Percentiles rank a stretch among this genome's conserved stretches.
Conservation (phyloP, 2,329 filamentous ascomycete genomes). For the Kalaharituber pfeilii region DNA sequence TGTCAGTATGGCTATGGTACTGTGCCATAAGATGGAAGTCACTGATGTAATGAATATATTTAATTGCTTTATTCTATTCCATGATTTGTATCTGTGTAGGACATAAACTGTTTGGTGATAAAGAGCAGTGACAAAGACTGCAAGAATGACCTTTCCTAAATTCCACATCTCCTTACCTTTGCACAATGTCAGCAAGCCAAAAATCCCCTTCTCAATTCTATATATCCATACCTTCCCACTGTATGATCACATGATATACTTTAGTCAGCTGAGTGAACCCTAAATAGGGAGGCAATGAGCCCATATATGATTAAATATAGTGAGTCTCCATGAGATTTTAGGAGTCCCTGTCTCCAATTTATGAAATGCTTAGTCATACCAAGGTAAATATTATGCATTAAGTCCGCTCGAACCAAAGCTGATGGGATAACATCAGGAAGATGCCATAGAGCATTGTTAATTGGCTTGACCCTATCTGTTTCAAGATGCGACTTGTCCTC, state of each 20-base stretch:
- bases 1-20: not conserved
- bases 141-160: not conserved
- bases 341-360: not conserved
- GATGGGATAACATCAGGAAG: not conserved
- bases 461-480: not conserved
- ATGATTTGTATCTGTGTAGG: not conserved
- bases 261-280: not conserved
- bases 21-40: slow-evolving; percentile 2
- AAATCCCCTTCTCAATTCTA: too few relatives aligned
- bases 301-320: slow-evolving; percentile 2
- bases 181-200: too few relatives aligned
- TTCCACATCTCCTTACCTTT: slow-evolving; percentile 6
- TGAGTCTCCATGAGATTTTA: not conserved
- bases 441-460: not conserved
- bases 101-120: not conserved
- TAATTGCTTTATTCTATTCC: not conserved
- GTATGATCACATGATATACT: not conserved
- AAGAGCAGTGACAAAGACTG: not conserved
- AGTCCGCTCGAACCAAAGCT: not conserved
- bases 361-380: slow-evolving; percentile 1
- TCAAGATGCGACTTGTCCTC: not conserved
- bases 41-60: not conserved
- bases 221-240: slow-evolving; percentile 6
- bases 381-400: slow-evolving; percentile 1
- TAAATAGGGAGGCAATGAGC: not conserved